Evolutionary conservation across 306 rosid species (phyloP).

Genomic region (Vigna reflexopilosa): DNA sequence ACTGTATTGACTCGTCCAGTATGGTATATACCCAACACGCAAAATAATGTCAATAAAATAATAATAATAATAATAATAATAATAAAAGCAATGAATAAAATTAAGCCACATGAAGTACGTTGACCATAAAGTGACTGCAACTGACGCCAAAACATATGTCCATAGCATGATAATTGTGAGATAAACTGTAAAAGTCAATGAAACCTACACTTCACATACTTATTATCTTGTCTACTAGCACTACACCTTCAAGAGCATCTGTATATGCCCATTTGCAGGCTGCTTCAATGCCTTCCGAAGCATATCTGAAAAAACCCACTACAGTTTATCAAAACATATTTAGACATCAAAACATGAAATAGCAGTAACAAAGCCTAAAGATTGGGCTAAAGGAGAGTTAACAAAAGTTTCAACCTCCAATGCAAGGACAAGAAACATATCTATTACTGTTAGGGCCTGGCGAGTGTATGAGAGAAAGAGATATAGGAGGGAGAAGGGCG

Average conservation of each 20-base stretch:
- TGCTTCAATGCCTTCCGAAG: no score
- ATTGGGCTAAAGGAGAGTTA: background rate
- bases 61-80: background rate
- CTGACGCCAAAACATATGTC: constrained; percentile 69
- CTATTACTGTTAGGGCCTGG: no score
- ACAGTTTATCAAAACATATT: background rate
- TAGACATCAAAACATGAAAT: constrained; percentile 25
- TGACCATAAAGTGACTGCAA: constrained; percentile 81
- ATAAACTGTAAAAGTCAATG: no score
- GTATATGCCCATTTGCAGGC: no score
- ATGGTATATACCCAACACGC: background rate
- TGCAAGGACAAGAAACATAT: constrained; percentile 25
- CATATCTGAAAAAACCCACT: no score
- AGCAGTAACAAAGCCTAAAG: background rate
- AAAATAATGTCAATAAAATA: background rate
- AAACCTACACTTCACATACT: no score
- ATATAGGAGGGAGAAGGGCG: no score
- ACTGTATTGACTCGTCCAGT: constrained; percentile 30
- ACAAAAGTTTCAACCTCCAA: background rate
- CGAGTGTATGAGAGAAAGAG: no score
- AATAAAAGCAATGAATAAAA: background rate
- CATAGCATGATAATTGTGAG: constrained; percentile 64
- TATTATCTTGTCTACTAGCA: no score
- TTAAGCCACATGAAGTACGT: constrained; percentile 72
- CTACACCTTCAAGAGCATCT: no score